Base-by-base conservation (phyloP, 768 basidiomycete genomes). In the Dacryopinax spathularia region DNA sequence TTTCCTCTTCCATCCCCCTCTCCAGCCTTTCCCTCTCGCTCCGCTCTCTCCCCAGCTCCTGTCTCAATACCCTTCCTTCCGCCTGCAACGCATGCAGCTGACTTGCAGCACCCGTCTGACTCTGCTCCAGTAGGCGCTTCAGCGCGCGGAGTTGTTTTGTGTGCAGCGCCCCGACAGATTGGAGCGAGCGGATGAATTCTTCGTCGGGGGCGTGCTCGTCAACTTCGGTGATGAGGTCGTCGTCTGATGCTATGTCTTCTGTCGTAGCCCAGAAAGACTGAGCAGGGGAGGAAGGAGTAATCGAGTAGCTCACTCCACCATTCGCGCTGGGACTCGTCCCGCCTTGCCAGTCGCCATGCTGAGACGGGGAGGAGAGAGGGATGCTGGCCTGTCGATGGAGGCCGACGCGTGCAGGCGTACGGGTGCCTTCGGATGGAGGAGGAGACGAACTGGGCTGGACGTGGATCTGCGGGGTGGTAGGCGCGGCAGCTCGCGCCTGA, bases 51-150 rank as follows among this genome's bases (percentile, higher is more conserved):
- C 75, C 73, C 25, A 72, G 74, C 60, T 79, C 79, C 13, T 76
- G 74, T 41, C 86, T 82, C 33, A 91, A 76, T 29, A 88, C 76
- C 13, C 83, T 78, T 2, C 90, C 77, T 70, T 92, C 88, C 1
- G 89, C 89, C 73, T 91, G 89, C 0, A 93, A 76, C 0, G 91
- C 89, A 69, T 92, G 89, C 1, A 91, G 76, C 69, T 92, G 91
- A 1, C 89, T 85, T 0, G 89, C 88, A 1, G 86, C 80, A 9
- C 84, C 83, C 1, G 86, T 83, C 68, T 92, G 91, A 0, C 88
- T 81, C 37, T 69, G 48, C 29, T 56, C 48, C 29, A 56, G 25
- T 7, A 56, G 48, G 15, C 48, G 48, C 29, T 56, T 56, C 25
- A 56, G 48, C 3, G 48, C 15, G 22, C 48, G 48, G 15, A 56